Evolutionary conservation across 2,329 filamentous ascomycete genomes (phyloP), one percentile per base, ranked within the genome.

Genomic region (Calonectria honghensis): DNA sequence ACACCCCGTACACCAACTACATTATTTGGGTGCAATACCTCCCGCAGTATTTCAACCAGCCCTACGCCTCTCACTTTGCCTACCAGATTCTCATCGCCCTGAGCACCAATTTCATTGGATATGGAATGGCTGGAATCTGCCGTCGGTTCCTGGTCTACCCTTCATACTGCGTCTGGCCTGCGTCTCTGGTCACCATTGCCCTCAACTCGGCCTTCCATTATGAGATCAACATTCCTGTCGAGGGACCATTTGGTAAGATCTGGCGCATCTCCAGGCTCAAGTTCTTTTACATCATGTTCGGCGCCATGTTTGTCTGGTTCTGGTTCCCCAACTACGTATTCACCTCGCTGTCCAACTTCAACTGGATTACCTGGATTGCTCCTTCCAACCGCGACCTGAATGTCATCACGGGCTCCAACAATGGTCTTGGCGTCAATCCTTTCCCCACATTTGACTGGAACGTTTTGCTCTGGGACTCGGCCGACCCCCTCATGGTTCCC

Each of bases 281-380:
- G 73, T 90, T 90, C 82, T 91, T 91, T 79, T 83, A 87, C 61
- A 73, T 87, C 74, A 85, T 87, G 66, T 90, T 90, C 57, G 84
- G 81, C 11, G 86, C 85, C 77, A 91, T 91, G 88, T 91, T 91
- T 64, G 78, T 90, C 14, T 92, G 88, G 83, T 91, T 91, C 80
- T 91, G 89, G 89, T 88, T 92, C 77, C 90, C 90, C 4, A 87
- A 89, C 78, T 91, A 88, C 77, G 84, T 91, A 74, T 91, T 89
- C 79, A 85, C 84, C 20, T 88, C 87, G 7, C 81, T 91, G 16
- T 88, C 87, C 72, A 84, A 86, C 76, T 91, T 92, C 80, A 90
- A 86, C 83, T 92, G 89, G 89, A 86, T 91, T 75, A 88, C 87
- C 18, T 92, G 90, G 90, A 91, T 91, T 71, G 84, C 87, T 2